These are phyloP conservation scores for Gracilaria gracilis DNA, from an alignment of 23 red algal genomes.

Conservation along the genomic window DNA sequence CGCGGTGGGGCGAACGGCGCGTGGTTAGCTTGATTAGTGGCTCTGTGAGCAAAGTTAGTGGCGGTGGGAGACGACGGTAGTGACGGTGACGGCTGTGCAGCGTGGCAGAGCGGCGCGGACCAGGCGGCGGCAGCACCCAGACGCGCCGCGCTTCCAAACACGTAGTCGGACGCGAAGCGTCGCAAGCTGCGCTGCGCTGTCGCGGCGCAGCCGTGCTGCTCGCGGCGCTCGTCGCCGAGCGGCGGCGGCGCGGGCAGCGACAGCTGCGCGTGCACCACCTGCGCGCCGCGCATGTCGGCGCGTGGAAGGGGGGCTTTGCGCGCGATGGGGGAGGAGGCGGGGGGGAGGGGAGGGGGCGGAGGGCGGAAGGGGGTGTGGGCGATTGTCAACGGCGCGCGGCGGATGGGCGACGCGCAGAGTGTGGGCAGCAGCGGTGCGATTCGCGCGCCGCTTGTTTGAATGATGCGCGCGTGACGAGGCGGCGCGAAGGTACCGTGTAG, in stretches of 20 bases:
- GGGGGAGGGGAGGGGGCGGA: too few species aligned
- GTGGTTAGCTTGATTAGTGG: neutral
- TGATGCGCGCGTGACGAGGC: too few species aligned
- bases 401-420: constrained; percentile 17
- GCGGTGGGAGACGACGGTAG: neutral
- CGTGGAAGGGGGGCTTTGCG: too few species aligned
- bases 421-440: too few species aligned
- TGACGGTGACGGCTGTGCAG: too few species aligned
- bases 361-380: neutral
- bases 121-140: neutral
- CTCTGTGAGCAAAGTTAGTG: constrained; percentile 2
- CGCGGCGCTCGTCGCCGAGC: neutral
- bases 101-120: neutral
- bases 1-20: neutral
- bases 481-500: too few species aligned
- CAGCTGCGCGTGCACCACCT: too few species aligned
- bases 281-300: neutral
- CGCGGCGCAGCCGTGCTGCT: neutral
- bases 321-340: neutral
- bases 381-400: neutral
- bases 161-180: constrained; percentile 53
- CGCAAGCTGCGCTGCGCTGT: neutral
- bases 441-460: too few species aligned
- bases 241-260: neutral
- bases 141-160: constrained; percentile 18